Evolutionary conservation across 495 filamentous ascomycete species (phyloP).

Genomic region (Evansstolkia leycettana): DNA sequence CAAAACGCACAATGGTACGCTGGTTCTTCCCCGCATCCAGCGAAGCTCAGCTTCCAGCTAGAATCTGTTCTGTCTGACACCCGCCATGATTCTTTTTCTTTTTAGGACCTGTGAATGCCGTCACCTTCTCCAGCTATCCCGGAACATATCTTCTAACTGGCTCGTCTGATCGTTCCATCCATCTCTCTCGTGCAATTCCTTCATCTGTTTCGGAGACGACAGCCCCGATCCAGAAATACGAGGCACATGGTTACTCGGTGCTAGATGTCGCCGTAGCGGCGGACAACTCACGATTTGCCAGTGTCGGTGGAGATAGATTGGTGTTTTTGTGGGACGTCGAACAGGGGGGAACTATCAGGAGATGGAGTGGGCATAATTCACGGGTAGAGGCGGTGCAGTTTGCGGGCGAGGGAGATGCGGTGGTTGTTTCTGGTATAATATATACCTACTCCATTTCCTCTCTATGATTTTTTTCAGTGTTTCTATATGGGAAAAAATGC

Average conservation of each 20-base stretch:
- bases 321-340: slow-evolving; percentile 93
- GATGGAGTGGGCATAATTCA: slow-evolving; percentile 62
- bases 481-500: not conserved
- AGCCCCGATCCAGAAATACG: slow-evolving; percentile 69
- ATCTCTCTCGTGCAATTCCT: slow-evolving; percentile 58
- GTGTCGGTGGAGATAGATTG: slow-evolving; percentile 73
- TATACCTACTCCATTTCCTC: not conserved
- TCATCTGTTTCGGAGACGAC: slow-evolving; percentile 24
- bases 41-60: not conserved
- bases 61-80: not conserved
- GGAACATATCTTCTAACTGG: slow-evolving; percentile 62
- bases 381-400: slow-evolving; percentile 70
- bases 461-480: not conserved
- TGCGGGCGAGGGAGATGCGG: slow-evolving; percentile 52
- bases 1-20: slow-evolving; percentile 35
- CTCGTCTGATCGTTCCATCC: slow-evolving; percentile 70
- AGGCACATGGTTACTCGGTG: slow-evolving; percentile 82
- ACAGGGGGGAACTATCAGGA: slow-evolving; percentile 56
- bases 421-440: slow-evolving; percentile 51
- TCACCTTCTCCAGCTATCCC: slow-evolving; percentile 28
- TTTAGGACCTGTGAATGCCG: slow-evolving; percentile 27
- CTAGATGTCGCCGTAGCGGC: slow-evolving; percentile 62
- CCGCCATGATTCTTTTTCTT: not conserved
- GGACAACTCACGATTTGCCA: slow-evolving; percentile 72
- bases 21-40: not conserved